Evolutionary conservation across 73 alveolate genomes (phyloP).

Genomic region (Effrenium voratum): DNA sequence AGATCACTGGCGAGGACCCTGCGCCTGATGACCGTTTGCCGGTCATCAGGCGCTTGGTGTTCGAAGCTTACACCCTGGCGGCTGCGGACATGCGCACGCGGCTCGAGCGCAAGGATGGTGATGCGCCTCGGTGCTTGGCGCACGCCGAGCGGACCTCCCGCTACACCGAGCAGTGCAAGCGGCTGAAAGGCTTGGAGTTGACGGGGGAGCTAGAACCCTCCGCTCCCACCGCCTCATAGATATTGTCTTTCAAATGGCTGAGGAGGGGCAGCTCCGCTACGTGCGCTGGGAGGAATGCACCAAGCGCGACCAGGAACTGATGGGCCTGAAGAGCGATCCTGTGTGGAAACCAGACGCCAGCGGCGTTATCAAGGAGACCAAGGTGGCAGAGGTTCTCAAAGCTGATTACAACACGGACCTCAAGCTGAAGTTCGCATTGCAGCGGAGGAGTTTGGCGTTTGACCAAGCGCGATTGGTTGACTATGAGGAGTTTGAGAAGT

Average conservation of each 20-base stretch:
- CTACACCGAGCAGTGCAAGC: background rate
- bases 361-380: background rate
- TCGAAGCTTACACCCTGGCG: background rate
- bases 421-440: background rate
- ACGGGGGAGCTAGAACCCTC: constrained; percentile 11
- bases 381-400: background rate
- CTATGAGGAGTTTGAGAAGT: constrained; percentile 14
- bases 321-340: constrained; percentile 18
- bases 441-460: background rate
- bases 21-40: background rate
- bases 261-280: background rate
- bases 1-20: background rate
- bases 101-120: background rate
- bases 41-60: background rate
- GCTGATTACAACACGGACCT: background rate
- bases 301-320: background rate
- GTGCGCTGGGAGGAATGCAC: constrained; percentile 41
- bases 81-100: background rate
- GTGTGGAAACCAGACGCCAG: background rate
- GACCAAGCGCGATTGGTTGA: constrained; percentile 15
- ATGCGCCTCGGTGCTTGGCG: background rate
- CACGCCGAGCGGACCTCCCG: background rate
- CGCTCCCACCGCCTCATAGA: background rate
- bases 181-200: constrained; percentile 6
- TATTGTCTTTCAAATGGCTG: constrained; percentile 5